A percentile compares a stretch with the other conserved stretches of the same genome.
Evolutionary conservation across 2,329 filamentous ascomycete genomes (phyloP).

Genomic region (Apiospora rasikravindrae): DNA sequence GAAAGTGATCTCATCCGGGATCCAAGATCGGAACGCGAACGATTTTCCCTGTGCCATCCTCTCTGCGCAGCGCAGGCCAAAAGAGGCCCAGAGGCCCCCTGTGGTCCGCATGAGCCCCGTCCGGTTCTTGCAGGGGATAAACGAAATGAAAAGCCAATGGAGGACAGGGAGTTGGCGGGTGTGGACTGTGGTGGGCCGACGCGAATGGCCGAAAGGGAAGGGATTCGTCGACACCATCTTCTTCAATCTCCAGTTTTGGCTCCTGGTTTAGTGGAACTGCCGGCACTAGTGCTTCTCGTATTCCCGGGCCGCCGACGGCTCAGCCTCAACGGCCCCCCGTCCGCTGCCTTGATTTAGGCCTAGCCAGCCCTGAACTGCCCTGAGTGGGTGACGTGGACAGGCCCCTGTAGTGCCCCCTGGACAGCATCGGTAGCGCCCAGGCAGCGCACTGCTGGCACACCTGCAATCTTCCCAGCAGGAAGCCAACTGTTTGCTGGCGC

Average conservation of each 20-base stretch:
- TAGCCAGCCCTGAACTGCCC: not conserved
- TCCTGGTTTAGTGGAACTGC: not conserved
- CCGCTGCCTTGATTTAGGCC: not conserved
- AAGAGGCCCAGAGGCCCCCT: not conserved
- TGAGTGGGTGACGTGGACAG: slow-evolving; percentile 4
- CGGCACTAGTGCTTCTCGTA: slow-evolving; percentile 10
- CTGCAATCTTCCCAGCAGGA: not conserved
- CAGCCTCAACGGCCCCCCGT: slow-evolving; percentile 9
- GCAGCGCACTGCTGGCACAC: not conserved
- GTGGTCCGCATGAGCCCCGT: slow-evolving; percentile 1
- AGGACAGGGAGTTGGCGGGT: not conserved
- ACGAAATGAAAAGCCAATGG: slow-evolving; percentile 16
- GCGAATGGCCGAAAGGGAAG: not conserved
- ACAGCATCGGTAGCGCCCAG: not conserved
- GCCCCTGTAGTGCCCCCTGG: not conserved
- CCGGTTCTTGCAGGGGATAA: not conserved
- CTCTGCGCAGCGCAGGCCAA: too few relatives aligned
- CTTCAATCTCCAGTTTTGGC: not conserved
- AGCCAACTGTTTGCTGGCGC: not conserved
- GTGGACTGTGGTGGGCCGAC: not conserved
- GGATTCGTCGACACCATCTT: slow-evolving; percentile 6
- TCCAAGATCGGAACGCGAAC: slow-evolving; percentile 9
- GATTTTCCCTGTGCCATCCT: not conserved
- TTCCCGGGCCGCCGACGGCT: slow-evolving; percentile 16
- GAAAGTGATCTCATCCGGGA: slow-evolving; percentile 14